Conservation (phyloP, 192 early-diverging fungal species). For the Podila verticillata region DNA sequence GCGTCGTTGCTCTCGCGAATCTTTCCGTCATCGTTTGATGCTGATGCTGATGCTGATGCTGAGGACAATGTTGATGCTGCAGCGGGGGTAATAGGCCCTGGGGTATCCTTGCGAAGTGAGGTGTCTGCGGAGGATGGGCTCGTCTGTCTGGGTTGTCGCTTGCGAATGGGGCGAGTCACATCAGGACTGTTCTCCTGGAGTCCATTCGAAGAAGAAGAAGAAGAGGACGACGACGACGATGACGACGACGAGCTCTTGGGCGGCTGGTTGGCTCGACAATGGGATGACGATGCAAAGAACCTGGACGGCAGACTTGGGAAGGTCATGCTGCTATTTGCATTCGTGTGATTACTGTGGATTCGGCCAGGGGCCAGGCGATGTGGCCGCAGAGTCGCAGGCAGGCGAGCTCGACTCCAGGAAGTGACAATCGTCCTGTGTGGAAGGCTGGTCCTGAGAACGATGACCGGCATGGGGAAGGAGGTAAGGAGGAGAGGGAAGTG, state of each 20-base stretch:
- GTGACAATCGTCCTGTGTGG: conserved; percentile 19
- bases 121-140: background rate
- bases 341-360: conserved; percentile 31
- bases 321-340: conserved; percentile 9
- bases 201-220: conserved; percentile 8
- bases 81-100: background rate
- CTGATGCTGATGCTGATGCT: background rate
- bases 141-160: conserved; percentile 17
- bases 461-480: conserved; percentile 29
- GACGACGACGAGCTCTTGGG: conserved; percentile 30
- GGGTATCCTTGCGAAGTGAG: background rate
- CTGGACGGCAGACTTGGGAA: conserved; percentile 14
- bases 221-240: conserved; percentile 5
- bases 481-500: background rate
- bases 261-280: conserved; percentile 18
- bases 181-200: conserved; percentile 1
- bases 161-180: conserved; percentile 2
- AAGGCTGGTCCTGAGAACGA: conserved; percentile 28
- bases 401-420: conserved; percentile 16
- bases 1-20: conserved; percentile 4
- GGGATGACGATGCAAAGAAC: conserved; percentile 38
- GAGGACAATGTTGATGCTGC: background rate
- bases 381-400: background rate
- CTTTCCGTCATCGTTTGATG: conserved; percentile 8
- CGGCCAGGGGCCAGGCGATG: conserved; percentile 4